Evolutionary conservation across 768 basidiomycete genomes (phyloP).

Genomic region (Pluteus cervinus): DNA sequence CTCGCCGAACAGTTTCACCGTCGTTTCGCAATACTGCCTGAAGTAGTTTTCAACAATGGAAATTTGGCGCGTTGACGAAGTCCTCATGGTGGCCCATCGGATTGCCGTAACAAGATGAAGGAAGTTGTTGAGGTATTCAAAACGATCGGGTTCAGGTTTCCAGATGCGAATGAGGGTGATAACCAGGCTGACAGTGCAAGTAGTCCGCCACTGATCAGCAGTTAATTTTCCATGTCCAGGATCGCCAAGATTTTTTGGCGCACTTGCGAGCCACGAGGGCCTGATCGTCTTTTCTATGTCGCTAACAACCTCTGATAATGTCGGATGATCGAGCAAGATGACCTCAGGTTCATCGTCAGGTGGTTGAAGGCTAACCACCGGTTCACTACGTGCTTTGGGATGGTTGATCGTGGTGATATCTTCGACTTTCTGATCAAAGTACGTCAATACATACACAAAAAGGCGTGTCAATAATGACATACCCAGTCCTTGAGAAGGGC

Average conservation of each 20-base stretch:
- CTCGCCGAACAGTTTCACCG: slow-evolving; percentile 21
- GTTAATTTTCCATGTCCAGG: slow-evolving; percentile 15
- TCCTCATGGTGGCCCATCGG: slow-evolving; percentile 18
- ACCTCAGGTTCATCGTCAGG: too few relatives aligned
- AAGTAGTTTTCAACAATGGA: slow-evolving; percentile 17
- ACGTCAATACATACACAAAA: too few relatives aligned
- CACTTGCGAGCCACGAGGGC: slow-evolving; percentile 14
- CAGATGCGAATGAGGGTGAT: slow-evolving; percentile 27
- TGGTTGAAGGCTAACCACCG: too few relatives aligned
- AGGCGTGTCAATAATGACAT: too few relatives aligned
- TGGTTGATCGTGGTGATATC: too few relatives aligned
- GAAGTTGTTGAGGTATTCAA: slow-evolving; percentile 18
- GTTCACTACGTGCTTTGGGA: too few relatives aligned
- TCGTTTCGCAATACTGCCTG: slow-evolving; percentile 17
- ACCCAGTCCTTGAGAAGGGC: too few relatives aligned
- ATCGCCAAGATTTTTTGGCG: slow-evolving; percentile 13
- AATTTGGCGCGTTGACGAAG: slow-evolving; percentile 12
- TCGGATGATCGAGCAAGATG: slow-evolving; percentile 8
- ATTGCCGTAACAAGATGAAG: slow-evolving; percentile 26
- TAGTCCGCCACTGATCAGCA: slow-evolving; percentile 25
- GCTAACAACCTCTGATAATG: slow-evolving; percentile 10
- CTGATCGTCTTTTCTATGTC: slow-evolving; percentile 13
- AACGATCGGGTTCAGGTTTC: slow-evolving; percentile 13
- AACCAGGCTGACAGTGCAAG: slow-evolving; percentile 24
- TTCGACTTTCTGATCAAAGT: too few relatives aligned